Conservation (phyloP, 2,329 filamentous ascomycete genomes). For the Pyrenochaeta sp. region DNA sequence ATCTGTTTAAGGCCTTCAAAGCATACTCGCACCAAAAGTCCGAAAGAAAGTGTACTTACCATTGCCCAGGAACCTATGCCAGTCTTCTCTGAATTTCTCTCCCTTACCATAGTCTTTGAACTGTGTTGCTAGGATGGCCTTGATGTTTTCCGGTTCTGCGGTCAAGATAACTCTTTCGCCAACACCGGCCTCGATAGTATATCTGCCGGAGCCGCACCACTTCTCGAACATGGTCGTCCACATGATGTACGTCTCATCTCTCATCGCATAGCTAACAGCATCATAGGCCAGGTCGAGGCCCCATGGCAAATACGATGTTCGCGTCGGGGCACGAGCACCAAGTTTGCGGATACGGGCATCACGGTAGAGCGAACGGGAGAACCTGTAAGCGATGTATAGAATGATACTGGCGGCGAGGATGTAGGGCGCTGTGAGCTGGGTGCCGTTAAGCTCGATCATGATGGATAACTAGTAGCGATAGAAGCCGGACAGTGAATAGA, state of each 20-base stretch:
- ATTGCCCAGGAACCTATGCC: constrained; percentile 77
- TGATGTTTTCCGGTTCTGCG: constrained; percentile 86
- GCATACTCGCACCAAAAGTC: too few relatives aligned
- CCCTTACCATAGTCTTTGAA: constrained; percentile 89
- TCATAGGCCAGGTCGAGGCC: constrained; percentile 70
- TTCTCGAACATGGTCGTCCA: constrained; percentile 65
- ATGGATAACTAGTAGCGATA: too few relatives aligned
- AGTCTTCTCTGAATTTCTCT: constrained; percentile 74
- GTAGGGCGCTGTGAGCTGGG: constrained; percentile 27
- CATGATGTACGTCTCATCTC: constrained; percentile 65
- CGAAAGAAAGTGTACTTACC: constrained; percentile 58
- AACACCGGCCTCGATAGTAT: constrained; percentile 67
- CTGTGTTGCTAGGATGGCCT: constrained; percentile 86
- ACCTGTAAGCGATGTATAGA: constrained; percentile 27
- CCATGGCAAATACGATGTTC: constrained; percentile 49
- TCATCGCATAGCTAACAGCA: constrained; percentile 61
- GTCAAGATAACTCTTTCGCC: constrained; percentile 75
- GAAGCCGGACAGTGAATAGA: too few relatives aligned
- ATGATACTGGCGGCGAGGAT: constrained; percentile 29
- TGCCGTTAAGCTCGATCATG: constrained; percentile 31
- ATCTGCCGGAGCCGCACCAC: constrained; percentile 48
- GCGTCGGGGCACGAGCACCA: constrained; percentile 55
- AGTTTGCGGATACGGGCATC: constrained; percentile 51
- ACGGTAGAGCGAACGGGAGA: constrained; percentile 26
- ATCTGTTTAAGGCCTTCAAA: constrained; percentile 54